Evolutionary conservation across 139 green algal species (phyloP), one percentile per base, ranked within the genome.

Genomic region (Micractinium conductrix): DNA sequence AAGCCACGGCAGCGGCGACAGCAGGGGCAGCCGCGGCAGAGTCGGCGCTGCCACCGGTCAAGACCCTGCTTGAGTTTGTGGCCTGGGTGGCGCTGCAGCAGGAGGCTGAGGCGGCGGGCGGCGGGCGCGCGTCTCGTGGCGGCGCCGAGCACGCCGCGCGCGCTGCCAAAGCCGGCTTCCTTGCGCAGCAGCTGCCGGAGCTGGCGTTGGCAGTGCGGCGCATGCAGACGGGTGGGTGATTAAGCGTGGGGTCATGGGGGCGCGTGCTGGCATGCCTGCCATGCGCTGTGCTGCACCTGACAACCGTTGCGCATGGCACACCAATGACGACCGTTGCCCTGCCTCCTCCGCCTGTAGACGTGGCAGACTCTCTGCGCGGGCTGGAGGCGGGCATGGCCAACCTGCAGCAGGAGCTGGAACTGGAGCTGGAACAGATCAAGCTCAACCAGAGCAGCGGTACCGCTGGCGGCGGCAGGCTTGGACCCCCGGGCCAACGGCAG

Each of bases 51-150:
- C 71, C 33, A 19, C 42, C 42, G 22, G 28, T 81, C 5, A 68
- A 69, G 21, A 86, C 68, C 9, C 78, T 90, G 63, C 76, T 90
- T 2, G 85, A 90, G 30, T 90, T 88, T 73, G 84, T 90, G 38
- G 75, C 85, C 4, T 90, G 88, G 85, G 79, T 70, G 60, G 76
- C 75, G 40, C 43, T 81, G 37, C 42, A 85, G 40, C 71, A 84
- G 21, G 74, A 84, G 73, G 43, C 4, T 14, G 33, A 19, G 22
- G 65, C 44, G 2, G 12, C 26, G 12, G 71, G 22, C 30, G 17
- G 62, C n/a, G 24, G 60, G 35, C 42, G n/a, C 21, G 30, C 24
- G 35, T 16, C 42, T 16, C n/a, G 38, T 28, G 26, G n/a, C 22
- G 22, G 42, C 40, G 60, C 40, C 22, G 21, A 83, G 63, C 21